Base-by-base conservation (phyloP, 331 rosid species). In the Pyracantha coccinea region DNA sequence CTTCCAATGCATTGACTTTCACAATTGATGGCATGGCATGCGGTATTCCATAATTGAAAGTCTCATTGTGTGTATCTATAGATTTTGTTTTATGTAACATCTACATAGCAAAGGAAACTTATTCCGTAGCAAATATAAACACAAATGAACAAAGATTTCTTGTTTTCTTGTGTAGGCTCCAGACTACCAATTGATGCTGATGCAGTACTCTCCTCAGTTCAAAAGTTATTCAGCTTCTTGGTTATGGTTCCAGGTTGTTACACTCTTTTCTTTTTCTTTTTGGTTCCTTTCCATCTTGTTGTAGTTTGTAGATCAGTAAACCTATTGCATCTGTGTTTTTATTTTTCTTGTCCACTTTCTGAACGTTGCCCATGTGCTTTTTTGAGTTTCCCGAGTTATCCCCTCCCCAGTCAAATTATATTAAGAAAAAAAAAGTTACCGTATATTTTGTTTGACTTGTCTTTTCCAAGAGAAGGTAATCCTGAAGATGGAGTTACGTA, bases 161-260 rank as follows among this genome's bases (percentile, higher is more conserved):
- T n/a, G 44, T 60, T 84, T 79, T 75, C 69, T 83, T 81, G 71
- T 86, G 59, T 58, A 93, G 98, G 95, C 83, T 75, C 75, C 61
- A 85, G 73, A 71, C 67, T 83, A 70, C 83, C 79, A 52, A 68
- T 63, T 78, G 97, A 91, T 68, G 77, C 83, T 80, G 96, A 89
- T 57, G 85, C 88, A 28, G 73, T 90, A 78, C 86, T 86, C 74
- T 93, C 93, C 71, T 89, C 93, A 55, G 78, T 89, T 79, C 76
- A 84, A 84, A 93, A 91, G 79, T 77, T 93, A 70, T 90, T 96
- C 67, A 73, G 98, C 80, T 84, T 91, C 83, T 88, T 93, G 88
- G 79, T 93, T 79, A 79, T 89, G 85, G 84, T 90, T 81, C 98
- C 97, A 86, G 98, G 98, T 93, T 66, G 77, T 73, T 50, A 45